Percentiles rank a stretch among this genome's conserved stretches.
These are phyloP conservation scores for Fistulifera solaris DNA, from an alignment of 108 stramenopile species.

Conservation along the genomic window DNA sequence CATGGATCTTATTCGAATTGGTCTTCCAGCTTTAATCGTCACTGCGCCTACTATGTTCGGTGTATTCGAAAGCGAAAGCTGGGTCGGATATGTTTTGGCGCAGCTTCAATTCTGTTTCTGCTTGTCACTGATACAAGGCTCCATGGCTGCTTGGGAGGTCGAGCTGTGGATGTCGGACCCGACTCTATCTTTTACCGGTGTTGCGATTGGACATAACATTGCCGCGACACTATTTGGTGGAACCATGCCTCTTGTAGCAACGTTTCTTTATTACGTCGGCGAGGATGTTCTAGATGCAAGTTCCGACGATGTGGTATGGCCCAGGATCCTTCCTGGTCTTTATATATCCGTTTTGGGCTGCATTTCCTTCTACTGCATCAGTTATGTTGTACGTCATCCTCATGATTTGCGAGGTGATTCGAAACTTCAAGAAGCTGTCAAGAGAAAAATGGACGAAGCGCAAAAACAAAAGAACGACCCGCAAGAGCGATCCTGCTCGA, in stretches of 20 bases:
- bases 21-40: conserved; percentile 43
- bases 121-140: conserved; percentile 43
- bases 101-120: conserved; percentile 40
- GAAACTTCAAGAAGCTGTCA: conserved; percentile 29
- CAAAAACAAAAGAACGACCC: not conserved
- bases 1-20: conserved; percentile 48
- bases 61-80: conserved; percentile 46
- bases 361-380: conserved; percentile 25
- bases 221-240: conserved; percentile 51
- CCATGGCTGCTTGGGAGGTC: conserved; percentile 59
- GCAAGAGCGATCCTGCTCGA: not conserved
- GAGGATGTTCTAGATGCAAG: conserved; percentile 17
- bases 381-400: conserved; percentile 37
- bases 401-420: conserved; percentile 48
- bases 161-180: conserved; percentile 69
- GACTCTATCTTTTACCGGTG: conserved; percentile 55
- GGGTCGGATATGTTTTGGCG: conserved; percentile 36
- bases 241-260: conserved; percentile 57
- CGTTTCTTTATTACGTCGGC: conserved; percentile 39
- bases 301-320: conserved; percentile 11
- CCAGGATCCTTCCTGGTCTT: conserved; percentile 43
- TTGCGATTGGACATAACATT: conserved; percentile 54
- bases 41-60: conserved; percentile 54
- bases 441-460: conserved; percentile 16
- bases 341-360: conserved; percentile 43